phyloP scores from a whole-genome alignment of 2,329 filamentous ascomycete species.

The Diplocarpon rosae region DNA sequence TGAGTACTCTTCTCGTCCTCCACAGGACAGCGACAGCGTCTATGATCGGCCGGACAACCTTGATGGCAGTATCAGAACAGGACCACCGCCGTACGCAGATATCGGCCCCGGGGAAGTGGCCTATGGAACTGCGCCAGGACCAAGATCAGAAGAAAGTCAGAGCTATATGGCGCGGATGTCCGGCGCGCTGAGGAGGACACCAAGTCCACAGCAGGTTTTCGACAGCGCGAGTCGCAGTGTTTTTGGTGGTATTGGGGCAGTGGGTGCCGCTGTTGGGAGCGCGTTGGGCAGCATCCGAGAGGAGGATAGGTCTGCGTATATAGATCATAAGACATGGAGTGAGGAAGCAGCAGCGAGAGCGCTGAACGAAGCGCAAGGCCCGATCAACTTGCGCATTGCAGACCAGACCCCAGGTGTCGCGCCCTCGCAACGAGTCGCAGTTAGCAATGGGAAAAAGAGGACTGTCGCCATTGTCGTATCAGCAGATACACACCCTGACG shows the following conservation, averaged over 20 bases:
- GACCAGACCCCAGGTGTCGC: slow-evolving; percentile 21
- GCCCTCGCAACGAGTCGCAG: slow-evolving; percentile 15
- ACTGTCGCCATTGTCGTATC: slow-evolving; percentile 84
- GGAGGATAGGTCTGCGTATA: slow-evolving; percentile 69
- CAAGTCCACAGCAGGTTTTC: slow-evolving; percentile 81
- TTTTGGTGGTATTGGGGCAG: slow-evolving; percentile 70
- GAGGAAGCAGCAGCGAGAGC: slow-evolving; percentile 71
- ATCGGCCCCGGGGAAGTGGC: slow-evolving; percentile 29
- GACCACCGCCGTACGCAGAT: slow-evolving; percentile 32
- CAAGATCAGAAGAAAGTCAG: slow-evolving; percentile 34
- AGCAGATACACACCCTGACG: slow-evolving; percentile 54
- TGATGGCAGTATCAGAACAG: slow-evolving; percentile 26
- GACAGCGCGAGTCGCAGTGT: slow-evolving; percentile 75
- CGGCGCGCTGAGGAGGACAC: slow-evolving; percentile 68
- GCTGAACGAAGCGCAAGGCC: slow-evolving; percentile 28
- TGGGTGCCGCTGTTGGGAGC: slow-evolving; percentile 70
- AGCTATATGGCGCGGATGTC: slow-evolving; percentile 69
- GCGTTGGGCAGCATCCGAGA: slow-evolving; percentile 75
- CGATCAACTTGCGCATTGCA: slow-evolving; percentile 20
- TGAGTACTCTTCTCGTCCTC: slow-evolving; percentile 35
- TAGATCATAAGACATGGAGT: slow-evolving; percentile 83
- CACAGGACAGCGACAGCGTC: slow-evolving; percentile 33
- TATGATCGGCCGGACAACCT: slow-evolving; percentile 21
- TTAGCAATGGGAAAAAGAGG: slow-evolving; percentile 40
- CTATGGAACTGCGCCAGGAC: slow-evolving; percentile 31